A percentile compares a stretch with the other conserved stretches of the same genome.
phyloP scores from a whole-genome alignment of 176 grass and related monocot species.

The barley (Hordeum vulgare) region DNA sequence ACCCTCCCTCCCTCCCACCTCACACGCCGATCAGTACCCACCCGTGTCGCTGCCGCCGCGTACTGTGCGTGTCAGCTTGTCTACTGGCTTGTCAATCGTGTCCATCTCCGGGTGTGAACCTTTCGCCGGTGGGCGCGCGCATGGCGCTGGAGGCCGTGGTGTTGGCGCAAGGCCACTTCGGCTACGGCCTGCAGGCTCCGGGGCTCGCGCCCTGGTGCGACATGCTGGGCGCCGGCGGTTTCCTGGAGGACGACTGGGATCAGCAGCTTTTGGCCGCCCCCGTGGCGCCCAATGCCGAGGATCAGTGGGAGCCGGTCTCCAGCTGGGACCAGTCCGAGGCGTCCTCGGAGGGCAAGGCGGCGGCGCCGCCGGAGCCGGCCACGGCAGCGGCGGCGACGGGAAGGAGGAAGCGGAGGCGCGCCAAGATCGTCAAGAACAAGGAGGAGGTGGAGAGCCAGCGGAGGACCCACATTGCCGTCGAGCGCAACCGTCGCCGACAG shows the following conservation, averaged over 20 bases:
- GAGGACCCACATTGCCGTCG: conserved; percentile 98
- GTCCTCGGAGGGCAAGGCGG: conserved; percentile 11
- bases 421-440: conserved; percentile 81
- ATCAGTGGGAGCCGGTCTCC: conserved; percentile 43
- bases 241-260: conserved; percentile 17
- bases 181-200: conserved; percentile 22
- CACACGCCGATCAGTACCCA: background rate
- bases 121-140: background rate
- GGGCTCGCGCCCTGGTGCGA: conserved; percentile 42
- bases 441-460: conserved; percentile 97
- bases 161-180: conserved; percentile 60
- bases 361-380: background rate
- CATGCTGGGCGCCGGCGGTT: background rate
- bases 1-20: background rate
- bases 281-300: conserved; percentile 26
- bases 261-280: conserved; percentile 6
- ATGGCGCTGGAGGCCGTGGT: conserved; percentile 93
- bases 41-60: background rate
- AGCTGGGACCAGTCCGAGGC: conserved; percentile 28
- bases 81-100: background rate
- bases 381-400: background rate
- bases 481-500: conserved; percentile 90
- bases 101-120: background rate
- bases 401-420: conserved; percentile 67
- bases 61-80: background rate